Evolutionary conservation across 2,329 filamentous ascomycete species (phyloP).

Genomic region (Alternaria sp.): DNA sequence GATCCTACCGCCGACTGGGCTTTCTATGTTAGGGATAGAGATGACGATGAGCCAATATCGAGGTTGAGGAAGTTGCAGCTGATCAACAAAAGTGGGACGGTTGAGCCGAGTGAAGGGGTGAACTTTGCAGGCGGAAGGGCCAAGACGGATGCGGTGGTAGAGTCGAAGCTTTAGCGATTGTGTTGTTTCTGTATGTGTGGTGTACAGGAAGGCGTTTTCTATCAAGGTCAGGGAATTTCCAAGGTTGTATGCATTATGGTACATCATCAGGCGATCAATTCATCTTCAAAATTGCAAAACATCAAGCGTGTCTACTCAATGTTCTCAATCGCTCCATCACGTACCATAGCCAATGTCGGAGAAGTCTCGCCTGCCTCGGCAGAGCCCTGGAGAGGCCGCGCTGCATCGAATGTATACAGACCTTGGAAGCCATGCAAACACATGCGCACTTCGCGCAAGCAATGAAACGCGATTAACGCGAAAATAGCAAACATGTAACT

Average conservation of each 20-base stretch:
- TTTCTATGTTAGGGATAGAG: conserved; percentile 44
- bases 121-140: conserved; percentile 21
- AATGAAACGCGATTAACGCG: conserved; percentile 13
- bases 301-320: neutral
- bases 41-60: conserved; percentile 42
- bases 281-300: too few species aligned
- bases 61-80: conserved; percentile 34
- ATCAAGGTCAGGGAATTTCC: neutral
- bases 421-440: conserved; percentile 2
- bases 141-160: neutral
- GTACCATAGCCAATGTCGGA: neutral
- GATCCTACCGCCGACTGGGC: conserved; percentile 46
- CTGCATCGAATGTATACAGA: neutral
- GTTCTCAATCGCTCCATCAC: neutral
- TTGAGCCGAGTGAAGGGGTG: conserved; percentile 19
- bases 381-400: neutral
- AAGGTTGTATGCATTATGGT: neutral
- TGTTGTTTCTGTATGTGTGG: neutral
- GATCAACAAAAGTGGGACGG: conserved; percentile 41
- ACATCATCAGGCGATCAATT: too few species aligned
- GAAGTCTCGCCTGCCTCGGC: neutral
- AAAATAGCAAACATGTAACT: conserved; percentile 1
- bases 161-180: conserved; percentile 23
- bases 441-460: neutral
- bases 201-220: neutral